Percentiles rank a stretch among this genome's conserved stretches.
Evolutionary conservation across 2,329 filamentous ascomycete genomes (phyloP).

Genomic region (Domatiomyces catenatus): DNA sequence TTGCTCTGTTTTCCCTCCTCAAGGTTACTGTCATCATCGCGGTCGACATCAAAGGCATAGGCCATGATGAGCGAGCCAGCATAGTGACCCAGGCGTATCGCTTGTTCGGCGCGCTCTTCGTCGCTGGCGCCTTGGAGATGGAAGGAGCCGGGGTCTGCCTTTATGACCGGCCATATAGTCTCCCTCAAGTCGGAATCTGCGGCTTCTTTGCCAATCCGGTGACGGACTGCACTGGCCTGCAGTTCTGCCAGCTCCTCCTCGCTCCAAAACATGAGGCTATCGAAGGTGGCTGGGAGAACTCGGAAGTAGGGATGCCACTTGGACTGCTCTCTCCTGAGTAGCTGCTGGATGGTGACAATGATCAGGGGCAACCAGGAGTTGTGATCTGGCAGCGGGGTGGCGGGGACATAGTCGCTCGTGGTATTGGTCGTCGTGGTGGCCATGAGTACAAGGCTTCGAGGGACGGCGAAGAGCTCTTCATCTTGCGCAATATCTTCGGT

Average conservation of each 20-base stretch:
- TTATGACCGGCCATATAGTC: slow-evolving; percentile 38
- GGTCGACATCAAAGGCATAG: slow-evolving; percentile 68
- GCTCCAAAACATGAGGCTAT: slow-evolving; percentile 85
- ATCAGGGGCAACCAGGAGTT: slow-evolving; percentile 48
- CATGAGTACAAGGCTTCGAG: slow-evolving; percentile 55
- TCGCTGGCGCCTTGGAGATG: slow-evolving; percentile 24
- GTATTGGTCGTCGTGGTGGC: slow-evolving; percentile 40
- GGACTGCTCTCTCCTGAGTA: slow-evolving; percentile 43
- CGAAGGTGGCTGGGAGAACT: slow-evolving; percentile 54
- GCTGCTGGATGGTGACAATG: slow-evolving; percentile 66
- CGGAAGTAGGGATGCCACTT: slow-evolving; percentile 65
- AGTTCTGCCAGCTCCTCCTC: slow-evolving; percentile 53
- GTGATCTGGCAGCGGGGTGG: slow-evolving; percentile 7
- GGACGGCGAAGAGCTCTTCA: slow-evolving; percentile 67
- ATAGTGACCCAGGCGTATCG: slow-evolving; percentile 49
- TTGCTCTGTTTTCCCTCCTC: slow-evolving; percentile 13
- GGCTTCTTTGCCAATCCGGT: slow-evolving; percentile 58
- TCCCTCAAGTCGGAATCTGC: slow-evolving; percentile 56
- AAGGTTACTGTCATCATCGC: slow-evolving; percentile 7
- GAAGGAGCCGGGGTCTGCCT: slow-evolving; percentile 28
- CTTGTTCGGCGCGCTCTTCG: slow-evolving; percentile 20
- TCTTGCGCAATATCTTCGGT: slow-evolving; percentile 53
- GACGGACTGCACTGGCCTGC: slow-evolving; percentile 59
- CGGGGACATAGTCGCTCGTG: slow-evolving; percentile 32
- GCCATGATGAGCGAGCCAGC: slow-evolving; percentile 88